A percentile compares a stretch with the other conserved stretches of the same genome.
Conservation (phyloP, 805 yeast genomes). For the Cyberlindnera sargentensis region DNA sequence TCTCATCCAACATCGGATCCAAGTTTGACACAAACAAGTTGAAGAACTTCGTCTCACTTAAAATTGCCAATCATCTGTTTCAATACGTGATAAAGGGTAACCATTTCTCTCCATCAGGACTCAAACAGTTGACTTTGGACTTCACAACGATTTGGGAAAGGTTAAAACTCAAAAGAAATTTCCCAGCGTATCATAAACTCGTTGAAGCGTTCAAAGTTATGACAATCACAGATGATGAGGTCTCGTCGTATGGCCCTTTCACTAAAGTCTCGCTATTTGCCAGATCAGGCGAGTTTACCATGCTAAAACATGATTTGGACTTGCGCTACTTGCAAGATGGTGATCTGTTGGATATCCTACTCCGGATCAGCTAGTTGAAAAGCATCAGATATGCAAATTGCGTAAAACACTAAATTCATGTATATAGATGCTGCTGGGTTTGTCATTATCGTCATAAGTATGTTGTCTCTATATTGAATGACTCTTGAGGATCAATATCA, state of each 20-base stretch:
- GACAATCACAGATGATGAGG: conserved; percentile 23
- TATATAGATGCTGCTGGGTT: not conserved
- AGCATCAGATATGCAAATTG: no score
- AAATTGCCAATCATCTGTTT: conserved; percentile 26
- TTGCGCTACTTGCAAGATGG: conserved; percentile 23
- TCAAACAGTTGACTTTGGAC: conserved; percentile 28
- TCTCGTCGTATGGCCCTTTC: conserved; percentile 9
- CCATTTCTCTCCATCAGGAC: conserved; percentile 28
- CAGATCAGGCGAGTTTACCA: conserved; percentile 21
- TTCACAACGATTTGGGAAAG: conserved; percentile 23
- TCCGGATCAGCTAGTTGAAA: conserved; percentile 21
- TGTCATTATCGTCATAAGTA: not conserved
- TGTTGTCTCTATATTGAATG: not conserved
- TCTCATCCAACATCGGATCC: conserved; percentile 13
- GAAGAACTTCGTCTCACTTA: conserved; percentile 20
- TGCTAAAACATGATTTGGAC: conserved; percentile 17
- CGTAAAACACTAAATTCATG: conserved; percentile 3
- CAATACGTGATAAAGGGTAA: conserved; percentile 31
- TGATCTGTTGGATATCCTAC: conserved; percentile 31
- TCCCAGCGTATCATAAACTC: conserved; percentile 18
- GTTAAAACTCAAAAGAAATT: conserved; percentile 16
- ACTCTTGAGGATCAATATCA: not conserved
- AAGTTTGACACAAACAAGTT: conserved; percentile 14
- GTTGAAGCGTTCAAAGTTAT: conserved; percentile 20
- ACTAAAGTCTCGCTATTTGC: conserved; percentile 24